These are phyloP conservation scores for Colletotrichum musicola DNA, from an alignment of 2,329 filamentous ascomycete genomes.

Conservation along the genomic window DNA sequence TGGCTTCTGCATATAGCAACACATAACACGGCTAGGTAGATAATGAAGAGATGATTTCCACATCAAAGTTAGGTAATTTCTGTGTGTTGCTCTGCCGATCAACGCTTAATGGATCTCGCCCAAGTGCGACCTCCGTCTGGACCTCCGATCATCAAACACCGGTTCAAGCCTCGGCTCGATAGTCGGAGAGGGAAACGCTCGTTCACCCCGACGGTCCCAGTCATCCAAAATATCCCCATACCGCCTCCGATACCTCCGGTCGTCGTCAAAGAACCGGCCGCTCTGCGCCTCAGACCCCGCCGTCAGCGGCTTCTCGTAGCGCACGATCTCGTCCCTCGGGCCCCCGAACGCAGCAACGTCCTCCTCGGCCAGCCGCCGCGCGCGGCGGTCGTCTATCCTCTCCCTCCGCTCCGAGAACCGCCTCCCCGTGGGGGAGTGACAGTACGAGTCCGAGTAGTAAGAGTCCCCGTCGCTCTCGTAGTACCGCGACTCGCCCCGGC, in stretches of 20 bases:
- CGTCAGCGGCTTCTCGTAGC: constrained; percentile 22
- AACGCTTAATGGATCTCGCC: background rate
- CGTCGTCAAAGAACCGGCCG: constrained; percentile 18
- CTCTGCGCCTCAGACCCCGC: constrained; percentile 20
- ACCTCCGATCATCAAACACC: constrained; percentile 19
- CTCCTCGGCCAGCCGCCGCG: constrained; percentile 4
- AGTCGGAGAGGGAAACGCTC: constrained; percentile 13
- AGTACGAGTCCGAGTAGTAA: constrained; percentile 23
- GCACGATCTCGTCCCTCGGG: constrained; percentile 28
- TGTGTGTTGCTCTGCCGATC: no score
- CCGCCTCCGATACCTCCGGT: background rate
- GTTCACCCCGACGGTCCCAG: constrained; percentile 22
- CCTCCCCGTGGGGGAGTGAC: constrained; percentile 34
- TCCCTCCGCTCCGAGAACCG: constrained; percentile 28
- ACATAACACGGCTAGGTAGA: constrained; percentile 22
- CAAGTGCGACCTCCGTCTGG: constrained; percentile 10
- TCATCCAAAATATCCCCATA: constrained; percentile 29
- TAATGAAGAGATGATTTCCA: constrained; percentile 5
- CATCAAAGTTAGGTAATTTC: no score
- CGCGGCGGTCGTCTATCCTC: constrained; percentile 27
- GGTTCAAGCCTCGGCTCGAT: constrained; percentile 17
- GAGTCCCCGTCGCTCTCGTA: constrained; percentile 34
- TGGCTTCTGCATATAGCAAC: constrained; percentile 7
- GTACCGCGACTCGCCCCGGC: background rate
- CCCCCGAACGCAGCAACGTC: background rate